Evolutionary conservation across 208 protist genomes (phyloP).

Genomic region (Wallacemonas sp.): DNA sequence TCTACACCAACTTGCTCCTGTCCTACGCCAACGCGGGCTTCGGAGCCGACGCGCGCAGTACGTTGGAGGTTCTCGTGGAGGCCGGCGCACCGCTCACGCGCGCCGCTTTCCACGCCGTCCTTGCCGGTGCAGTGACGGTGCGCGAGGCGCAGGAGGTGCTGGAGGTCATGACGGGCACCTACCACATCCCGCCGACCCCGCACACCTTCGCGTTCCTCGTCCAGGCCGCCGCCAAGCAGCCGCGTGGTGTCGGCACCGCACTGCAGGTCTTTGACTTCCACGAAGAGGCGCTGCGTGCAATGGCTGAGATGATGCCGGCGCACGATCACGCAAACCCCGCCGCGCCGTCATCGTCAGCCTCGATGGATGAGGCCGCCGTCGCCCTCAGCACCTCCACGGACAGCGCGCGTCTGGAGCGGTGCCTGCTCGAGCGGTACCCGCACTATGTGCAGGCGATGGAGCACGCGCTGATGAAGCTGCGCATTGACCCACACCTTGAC

Average conservation of each 20-base stretch:
- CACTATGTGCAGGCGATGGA: slow-evolving; percentile 64
- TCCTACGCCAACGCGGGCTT: slow-evolving; percentile 69
- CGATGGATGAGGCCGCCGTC: neutral
- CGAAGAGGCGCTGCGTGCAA: slow-evolving; percentile 43
- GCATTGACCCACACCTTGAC: slow-evolving; percentile 58
- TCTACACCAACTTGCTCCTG: slow-evolving; percentile 82
- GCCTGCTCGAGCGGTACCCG: slow-evolving; percentile 59
- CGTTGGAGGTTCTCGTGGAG: slow-evolving; percentile 79
- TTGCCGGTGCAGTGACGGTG: slow-evolving; percentile 55
- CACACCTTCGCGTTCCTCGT: slow-evolving; percentile 79
- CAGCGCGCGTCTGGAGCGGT: slow-evolving; percentile 44
- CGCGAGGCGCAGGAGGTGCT: slow-evolving; percentile 81
- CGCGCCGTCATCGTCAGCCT: slow-evolving; percentile 1
- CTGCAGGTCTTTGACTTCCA: slow-evolving; percentile 80
- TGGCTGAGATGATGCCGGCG: slow-evolving; percentile 26
- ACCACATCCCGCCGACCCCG: slow-evolving; percentile 68
- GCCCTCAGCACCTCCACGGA: slow-evolving; percentile 34
- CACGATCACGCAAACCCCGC: neutral
- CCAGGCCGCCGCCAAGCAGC: slow-evolving; percentile 28
- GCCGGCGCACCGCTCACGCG: slow-evolving; percentile 74
- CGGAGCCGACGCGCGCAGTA: slow-evolving; percentile 64
- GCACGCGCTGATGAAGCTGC: slow-evolving; percentile 61
- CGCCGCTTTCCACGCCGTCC: slow-evolving; percentile 73
- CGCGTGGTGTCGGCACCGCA: slow-evolving; percentile 43
- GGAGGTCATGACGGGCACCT: slow-evolving; percentile 57